Percentiles rank a stretch among this genome's conserved stretches.
Evolutionary conservation across 257 asterid genomes (phyloP).

Genomic region (Solanum chilense): DNA sequence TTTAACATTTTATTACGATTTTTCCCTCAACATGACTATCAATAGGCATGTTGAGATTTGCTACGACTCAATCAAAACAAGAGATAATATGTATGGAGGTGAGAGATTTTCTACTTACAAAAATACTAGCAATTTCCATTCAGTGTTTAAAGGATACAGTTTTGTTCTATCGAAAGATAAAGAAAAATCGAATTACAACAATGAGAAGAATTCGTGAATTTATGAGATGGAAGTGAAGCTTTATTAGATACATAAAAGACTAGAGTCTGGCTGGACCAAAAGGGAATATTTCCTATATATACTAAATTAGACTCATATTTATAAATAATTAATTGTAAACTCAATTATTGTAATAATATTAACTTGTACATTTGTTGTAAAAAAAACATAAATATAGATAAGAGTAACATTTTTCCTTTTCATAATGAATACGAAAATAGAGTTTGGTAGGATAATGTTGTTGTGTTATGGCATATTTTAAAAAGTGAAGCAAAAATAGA

Average conservation of each 20-base stretch:
- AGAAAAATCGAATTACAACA: conserved; percentile 21
- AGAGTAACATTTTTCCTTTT: not conserved
- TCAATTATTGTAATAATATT: too few species aligned
- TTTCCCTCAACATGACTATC: not conserved
- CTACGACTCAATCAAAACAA: not conserved
- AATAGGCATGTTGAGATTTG: not conserved
- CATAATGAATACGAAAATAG: not conserved
- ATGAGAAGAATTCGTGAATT: conserved; percentile 15
- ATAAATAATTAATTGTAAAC: not conserved
- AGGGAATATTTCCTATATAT: not conserved
- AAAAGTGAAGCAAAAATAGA: not conserved
- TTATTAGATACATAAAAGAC: conserved; percentile 18
- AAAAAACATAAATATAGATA: too few species aligned
- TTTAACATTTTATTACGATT: not conserved
- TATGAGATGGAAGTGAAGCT: conserved; percentile 46
- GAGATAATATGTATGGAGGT: not conserved
- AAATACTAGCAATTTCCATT: not conserved
- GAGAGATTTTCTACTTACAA: not conserved
- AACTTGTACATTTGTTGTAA: too few species aligned
- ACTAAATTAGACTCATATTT: not conserved
- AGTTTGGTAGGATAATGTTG: not conserved
- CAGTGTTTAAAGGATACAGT: not conserved
- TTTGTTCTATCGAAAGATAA: conserved; percentile 14
- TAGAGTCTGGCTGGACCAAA: conserved; percentile 23
- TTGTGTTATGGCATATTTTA: not conserved